These are phyloP conservation scores for Spongospora subterranea DNA, from an alignment of 208 protist genomes.

Conservation along the genomic window DNA sequence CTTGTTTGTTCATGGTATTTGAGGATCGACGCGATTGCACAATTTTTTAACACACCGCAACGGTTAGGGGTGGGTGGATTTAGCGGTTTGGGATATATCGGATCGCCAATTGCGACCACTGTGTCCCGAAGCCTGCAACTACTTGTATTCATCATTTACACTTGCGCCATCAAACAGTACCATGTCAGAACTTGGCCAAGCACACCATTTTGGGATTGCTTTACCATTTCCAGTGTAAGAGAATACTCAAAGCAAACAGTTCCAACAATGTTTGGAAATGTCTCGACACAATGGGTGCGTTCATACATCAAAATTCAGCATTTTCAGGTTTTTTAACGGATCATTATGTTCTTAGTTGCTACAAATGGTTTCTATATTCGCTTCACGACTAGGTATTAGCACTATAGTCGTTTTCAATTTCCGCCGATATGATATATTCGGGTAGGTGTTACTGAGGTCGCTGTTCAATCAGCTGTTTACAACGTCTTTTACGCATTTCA, in stretches of 20 bases:
- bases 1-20: conserved; percentile 33
- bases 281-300: not conserved
- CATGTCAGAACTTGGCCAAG: conserved; percentile 43
- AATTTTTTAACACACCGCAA: not conserved
- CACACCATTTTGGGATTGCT: not conserved
- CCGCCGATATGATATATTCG: not conserved
- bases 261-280: conserved; percentile 42
- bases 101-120: conserved; percentile 24
- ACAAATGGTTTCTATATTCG: not conserved
- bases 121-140: conserved; percentile 49
- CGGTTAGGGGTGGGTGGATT: not conserved
- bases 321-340: not conserved
- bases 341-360: not conserved
- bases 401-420: not conserved
- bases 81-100: conserved; percentile 19
- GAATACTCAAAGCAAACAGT: conserved; percentile 11
- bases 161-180: not conserved
- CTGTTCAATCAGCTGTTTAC: conserved; percentile 22
- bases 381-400: not conserved
- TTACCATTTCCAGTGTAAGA: not conserved
- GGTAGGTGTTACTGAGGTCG: not conserved
- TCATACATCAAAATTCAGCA: not conserved
- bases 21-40: not conserved
- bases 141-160: conserved; percentile 39
- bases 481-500: conserved; percentile 50